phyloP scores from a whole-genome alignment of 1,139 yeast species.

The Kodamaea arcana region DNA sequence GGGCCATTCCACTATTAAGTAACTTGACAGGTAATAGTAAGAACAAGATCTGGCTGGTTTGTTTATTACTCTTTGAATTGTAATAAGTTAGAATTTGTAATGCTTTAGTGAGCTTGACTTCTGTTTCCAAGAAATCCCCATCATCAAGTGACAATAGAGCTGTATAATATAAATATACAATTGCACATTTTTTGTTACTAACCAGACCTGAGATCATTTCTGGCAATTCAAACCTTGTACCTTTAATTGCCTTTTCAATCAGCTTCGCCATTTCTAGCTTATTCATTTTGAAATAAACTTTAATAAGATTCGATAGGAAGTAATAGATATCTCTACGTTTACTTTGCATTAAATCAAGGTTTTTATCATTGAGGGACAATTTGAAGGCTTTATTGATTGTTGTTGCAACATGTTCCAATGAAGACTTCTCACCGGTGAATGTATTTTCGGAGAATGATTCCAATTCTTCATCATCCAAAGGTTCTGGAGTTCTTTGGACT shows the following conservation, averaged over 20 bases:
- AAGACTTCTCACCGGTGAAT: slow-evolving; percentile 8
- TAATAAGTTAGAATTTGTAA: slow-evolving; percentile 29
- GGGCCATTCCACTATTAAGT: slow-evolving; percentile 38
- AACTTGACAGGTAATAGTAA: slow-evolving; percentile 55
- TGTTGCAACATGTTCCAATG: slow-evolving; percentile 55
- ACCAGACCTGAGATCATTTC: slow-evolving; percentile 41
- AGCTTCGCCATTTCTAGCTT: slow-evolving; percentile 77
- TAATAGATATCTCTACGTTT: slow-evolving; percentile 69
- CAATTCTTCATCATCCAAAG: slow-evolving; percentile 6
- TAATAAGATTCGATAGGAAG: slow-evolving; percentile 69
- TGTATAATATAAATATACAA: slow-evolving; percentile 59
- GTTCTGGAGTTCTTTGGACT: slow-evolving; percentile 19
- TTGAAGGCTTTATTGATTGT: slow-evolving; percentile 74
- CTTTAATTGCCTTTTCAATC: slow-evolving; percentile 66
- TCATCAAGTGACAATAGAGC: slow-evolving; percentile 63
- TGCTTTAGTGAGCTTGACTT: slow-evolving; percentile 47
- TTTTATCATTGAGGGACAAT: slow-evolving; percentile 74
- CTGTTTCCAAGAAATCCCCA: slow-evolving; percentile 52
- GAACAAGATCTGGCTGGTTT: slow-evolving; percentile 40
- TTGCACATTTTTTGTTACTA: slow-evolving; percentile 6
- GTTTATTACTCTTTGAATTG: slow-evolving; percentile 20
- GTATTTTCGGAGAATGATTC: slow-evolving; percentile 10
- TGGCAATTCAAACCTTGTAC: slow-evolving; percentile 44
- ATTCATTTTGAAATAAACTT: slow-evolving; percentile 64
- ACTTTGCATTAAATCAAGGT: slow-evolving; percentile 43